Evolutionary conservation across 768 basidiomycete species (phyloP).

Genomic region (Hericium erinaceus): DNA sequence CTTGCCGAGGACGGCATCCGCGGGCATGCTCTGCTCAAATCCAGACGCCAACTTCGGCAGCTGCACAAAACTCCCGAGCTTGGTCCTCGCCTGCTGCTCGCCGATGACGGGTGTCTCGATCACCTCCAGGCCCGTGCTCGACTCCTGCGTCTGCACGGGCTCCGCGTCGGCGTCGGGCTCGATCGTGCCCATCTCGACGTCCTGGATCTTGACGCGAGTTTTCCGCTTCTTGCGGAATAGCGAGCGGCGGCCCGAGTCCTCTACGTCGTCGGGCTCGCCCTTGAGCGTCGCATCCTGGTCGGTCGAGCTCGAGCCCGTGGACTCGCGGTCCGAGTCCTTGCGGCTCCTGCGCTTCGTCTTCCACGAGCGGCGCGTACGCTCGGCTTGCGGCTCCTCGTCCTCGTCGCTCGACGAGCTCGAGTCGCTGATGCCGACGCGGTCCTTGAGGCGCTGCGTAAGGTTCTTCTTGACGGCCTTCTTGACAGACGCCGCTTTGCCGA

Average conservation of each 20-base stretch:
- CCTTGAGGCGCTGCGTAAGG: constrained; percentile 67
- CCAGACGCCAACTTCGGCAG: constrained; percentile 26
- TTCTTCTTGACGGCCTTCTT: constrained; percentile 79
- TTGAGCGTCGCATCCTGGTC: constrained; percentile 18
- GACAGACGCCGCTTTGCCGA: constrained; percentile 53
- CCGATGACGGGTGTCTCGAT: too few relatives aligned
- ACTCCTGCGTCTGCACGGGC: constrained; percentile 17
- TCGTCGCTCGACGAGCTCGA: constrained; percentile 34
- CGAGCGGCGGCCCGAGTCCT: constrained; percentile 5
- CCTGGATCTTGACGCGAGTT: constrained; percentile 11
- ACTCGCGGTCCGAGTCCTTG: constrained; percentile 1
- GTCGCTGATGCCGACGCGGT: constrained; percentile 54
- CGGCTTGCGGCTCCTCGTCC: constrained; percentile 26
- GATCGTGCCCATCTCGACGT: constrained; percentile 24
- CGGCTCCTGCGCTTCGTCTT: neutral
- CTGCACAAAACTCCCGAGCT: constrained; percentile 10
- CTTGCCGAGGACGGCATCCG: constrained; percentile 75
- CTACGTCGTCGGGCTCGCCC: constrained; percentile 14
- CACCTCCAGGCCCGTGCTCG: constrained; percentile 9
- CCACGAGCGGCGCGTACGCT: constrained; percentile 9
- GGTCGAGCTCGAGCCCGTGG: constrained; percentile 7
- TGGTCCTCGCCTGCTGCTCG: constrained; percentile 8
- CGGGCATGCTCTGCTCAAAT: constrained; percentile 76
- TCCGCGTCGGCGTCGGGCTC: constrained; percentile 12
- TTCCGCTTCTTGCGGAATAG: constrained; percentile 17